Conservation (phyloP, 306 rosid species). For the Vicia villosa region DNA sequence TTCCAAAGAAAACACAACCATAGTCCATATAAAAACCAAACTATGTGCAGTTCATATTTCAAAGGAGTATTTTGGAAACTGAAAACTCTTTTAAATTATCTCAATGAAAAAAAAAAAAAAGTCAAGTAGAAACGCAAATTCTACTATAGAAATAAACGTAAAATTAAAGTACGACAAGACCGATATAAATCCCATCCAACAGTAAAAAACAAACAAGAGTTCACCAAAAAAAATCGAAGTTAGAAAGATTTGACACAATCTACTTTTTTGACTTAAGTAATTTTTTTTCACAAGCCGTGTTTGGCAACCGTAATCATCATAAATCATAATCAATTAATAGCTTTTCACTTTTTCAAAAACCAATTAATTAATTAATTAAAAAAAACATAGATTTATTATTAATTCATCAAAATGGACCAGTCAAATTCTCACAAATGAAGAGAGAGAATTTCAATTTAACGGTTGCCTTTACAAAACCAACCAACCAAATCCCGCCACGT, state of each 20-base stretch:
- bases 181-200: conserved; percentile 23
- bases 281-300: conserved; percentile 32
- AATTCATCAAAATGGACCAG: conserved; percentile 38
- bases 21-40: too few species aligned
- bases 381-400: too few species aligned
- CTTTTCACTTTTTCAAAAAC: background rate
- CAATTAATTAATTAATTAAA: too few species aligned
- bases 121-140: background rate
- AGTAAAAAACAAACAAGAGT: conserved; percentile 15
- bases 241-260: conserved; percentile 17
- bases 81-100: background rate
- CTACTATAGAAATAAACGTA: background rate
- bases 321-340: too few species aligned
- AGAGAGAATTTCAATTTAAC: conserved; percentile 12
- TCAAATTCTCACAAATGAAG: conserved; percentile 31
- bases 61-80: background rate
- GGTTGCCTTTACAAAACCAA: conserved; percentile 10
- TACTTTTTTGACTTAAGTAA: conserved; percentile 41
- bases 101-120: background rate
- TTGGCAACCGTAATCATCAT: conserved; percentile 11
- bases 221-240: conserved; percentile 19
- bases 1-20: too few species aligned
- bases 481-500: conserved; percentile 36
- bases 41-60: background rate
- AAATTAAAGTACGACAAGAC: conserved; percentile 4